Percentiles rank a stretch among this genome's conserved stretches.
Evolutionary conservation across 2,329 filamentous ascomycete genomes (phyloP).

Genomic region (Beauveria medogensis): DNA sequence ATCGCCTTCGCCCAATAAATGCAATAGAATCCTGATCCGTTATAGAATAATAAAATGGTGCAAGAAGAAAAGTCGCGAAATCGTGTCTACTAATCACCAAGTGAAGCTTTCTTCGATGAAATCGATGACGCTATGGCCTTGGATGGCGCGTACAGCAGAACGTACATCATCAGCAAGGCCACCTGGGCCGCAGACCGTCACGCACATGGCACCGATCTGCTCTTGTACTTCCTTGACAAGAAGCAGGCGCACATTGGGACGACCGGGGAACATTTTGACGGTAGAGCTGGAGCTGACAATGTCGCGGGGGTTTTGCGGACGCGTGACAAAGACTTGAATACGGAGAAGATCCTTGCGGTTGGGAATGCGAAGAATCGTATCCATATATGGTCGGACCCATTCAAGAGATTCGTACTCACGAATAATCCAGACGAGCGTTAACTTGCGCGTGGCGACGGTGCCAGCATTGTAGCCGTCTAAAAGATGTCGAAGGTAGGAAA

Average conservation of each 20-base stretch:
- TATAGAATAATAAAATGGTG: slow-evolving; percentile 8
- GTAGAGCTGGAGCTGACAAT: slow-evolving; percentile 68
- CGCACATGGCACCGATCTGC: slow-evolving; percentile 81
- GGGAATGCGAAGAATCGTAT: slow-evolving; percentile 66
- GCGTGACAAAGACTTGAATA: slow-evolving; percentile 84
- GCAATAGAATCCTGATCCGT: not conserved
- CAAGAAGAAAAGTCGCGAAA: not conserved
- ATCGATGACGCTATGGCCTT: slow-evolving; percentile 58
- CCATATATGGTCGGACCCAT: slow-evolving; percentile 86
- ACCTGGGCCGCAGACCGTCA: slow-evolving; percentile 72
- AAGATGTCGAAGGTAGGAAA: slow-evolving; percentile 76
- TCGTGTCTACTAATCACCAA: slow-evolving; percentile 33
- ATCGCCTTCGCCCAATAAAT: slow-evolving; percentile 4
- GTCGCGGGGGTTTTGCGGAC: slow-evolving; percentile 75
- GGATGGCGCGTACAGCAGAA: slow-evolving; percentile 54
- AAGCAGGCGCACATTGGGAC: slow-evolving; percentile 75
- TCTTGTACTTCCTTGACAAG: slow-evolving; percentile 72
- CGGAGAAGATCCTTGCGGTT: slow-evolving; percentile 73
- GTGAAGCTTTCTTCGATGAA: slow-evolving; percentile 74
- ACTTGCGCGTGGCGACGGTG: slow-evolving; percentile 69
- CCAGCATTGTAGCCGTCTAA: slow-evolving; percentile 60
- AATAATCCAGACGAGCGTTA: slow-evolving; percentile 88
- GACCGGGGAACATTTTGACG: slow-evolving; percentile 86
- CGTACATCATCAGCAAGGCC: slow-evolving; percentile 69
- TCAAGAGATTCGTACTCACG: slow-evolving; percentile 82